phyloP scores from a whole-genome alignment of 2,329 filamentous ascomycete species.

The Ceratocystis smalleyi region DNA sequence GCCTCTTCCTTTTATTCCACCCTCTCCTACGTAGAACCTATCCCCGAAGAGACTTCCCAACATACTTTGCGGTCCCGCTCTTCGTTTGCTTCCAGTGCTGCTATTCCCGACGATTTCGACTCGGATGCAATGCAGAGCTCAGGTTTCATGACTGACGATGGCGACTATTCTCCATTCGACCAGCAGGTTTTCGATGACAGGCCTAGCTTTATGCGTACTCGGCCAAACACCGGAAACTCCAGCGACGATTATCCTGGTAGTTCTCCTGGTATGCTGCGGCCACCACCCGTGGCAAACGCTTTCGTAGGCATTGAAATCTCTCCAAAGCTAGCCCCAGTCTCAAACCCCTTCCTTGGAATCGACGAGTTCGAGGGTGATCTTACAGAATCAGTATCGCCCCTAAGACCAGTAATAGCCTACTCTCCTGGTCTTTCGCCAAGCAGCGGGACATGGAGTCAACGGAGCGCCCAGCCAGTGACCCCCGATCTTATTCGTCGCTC shows the following conservation, averaged over 20 bases:
- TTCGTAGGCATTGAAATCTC: slow-evolving; percentile 8
- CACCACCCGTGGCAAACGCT: slow-evolving; percentile 7
- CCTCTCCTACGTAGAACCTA: slow-evolving; percentile 55
- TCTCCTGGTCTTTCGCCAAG: background rate
- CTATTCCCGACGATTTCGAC: slow-evolving; percentile 54
- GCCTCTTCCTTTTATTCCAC: slow-evolving; percentile 51
- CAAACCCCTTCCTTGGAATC: slow-evolving; percentile 1
- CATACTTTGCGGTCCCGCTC: slow-evolving; percentile 37
- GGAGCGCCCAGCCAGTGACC: slow-evolving; percentile 19
- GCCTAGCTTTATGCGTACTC: slow-evolving; percentile 11
- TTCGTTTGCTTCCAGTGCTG: slow-evolving; percentile 57
- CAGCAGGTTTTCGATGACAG: slow-evolving; percentile 6
- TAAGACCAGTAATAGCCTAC: background rate
- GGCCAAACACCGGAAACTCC: slow-evolving; percentile 21
- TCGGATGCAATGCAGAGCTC: slow-evolving; percentile 10
- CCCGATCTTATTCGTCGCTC: slow-evolving; percentile 35
- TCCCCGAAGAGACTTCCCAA: slow-evolving; percentile 51
- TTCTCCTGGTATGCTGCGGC: background rate
- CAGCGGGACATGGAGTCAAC: background rate
- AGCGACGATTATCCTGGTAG: slow-evolving; percentile 1
- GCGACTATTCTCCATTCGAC: slow-evolving; percentile 7
- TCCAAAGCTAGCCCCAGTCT: background rate
- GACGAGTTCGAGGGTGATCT: background rate
- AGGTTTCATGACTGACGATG: slow-evolving; percentile 11
- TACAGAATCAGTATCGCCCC: background rate